Evolutionary conservation across 208 protist genomes (phyloP).

Genomic region (Porcisia deanei): DNA sequence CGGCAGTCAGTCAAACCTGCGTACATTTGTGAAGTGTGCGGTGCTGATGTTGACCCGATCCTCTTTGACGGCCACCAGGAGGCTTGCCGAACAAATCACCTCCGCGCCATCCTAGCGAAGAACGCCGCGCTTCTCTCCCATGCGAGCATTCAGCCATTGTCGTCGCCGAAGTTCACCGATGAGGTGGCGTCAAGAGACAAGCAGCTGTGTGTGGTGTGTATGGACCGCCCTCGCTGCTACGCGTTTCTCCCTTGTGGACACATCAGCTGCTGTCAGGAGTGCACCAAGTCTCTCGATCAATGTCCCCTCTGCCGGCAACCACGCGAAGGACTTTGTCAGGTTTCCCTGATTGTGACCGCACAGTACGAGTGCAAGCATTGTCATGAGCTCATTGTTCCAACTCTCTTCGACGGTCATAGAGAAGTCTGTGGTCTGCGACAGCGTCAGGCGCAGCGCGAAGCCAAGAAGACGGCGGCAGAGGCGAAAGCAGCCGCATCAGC

Average conservation of each 20-base stretch:
- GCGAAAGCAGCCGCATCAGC: not conserved
- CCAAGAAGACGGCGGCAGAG: slow-evolving; percentile 9
- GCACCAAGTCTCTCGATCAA: slow-evolving; percentile 49
- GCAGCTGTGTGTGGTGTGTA: slow-evolving; percentile 79
- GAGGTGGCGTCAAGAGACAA: slow-evolving; percentile 35
- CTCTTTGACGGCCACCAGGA: slow-evolving; percentile 68
- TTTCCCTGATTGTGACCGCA: slow-evolving; percentile 41
- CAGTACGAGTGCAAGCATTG: slow-evolving; percentile 82
- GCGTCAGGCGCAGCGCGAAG: slow-evolving; percentile 33
- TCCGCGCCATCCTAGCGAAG: slow-evolving; percentile 22
- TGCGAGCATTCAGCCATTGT: slow-evolving; percentile 17
- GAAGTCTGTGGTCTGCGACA: slow-evolving; percentile 77
- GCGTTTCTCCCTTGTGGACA: slow-evolving; percentile 92
- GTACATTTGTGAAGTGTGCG: slow-evolving; percentile 49
- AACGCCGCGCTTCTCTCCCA: slow-evolving; percentile 26
- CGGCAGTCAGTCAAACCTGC: not conserved
- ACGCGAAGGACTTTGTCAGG: slow-evolving; percentile 56
- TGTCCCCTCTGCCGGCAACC: slow-evolving; percentile 82
- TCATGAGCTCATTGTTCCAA: slow-evolving; percentile 57
- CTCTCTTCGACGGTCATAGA: slow-evolving; percentile 80
- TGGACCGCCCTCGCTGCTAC: slow-evolving; percentile 48
- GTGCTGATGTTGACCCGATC: slow-evolving; percentile 38
- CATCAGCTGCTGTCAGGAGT: slow-evolving; percentile 66
- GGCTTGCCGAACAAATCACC: slow-evolving; percentile 45
- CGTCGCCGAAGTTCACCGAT: slow-evolving; percentile 17